Evolutionary conservation across 2,329 filamentous ascomycete genomes (phyloP).

Genomic region (Ceratocystiopsis minuta): DNA sequence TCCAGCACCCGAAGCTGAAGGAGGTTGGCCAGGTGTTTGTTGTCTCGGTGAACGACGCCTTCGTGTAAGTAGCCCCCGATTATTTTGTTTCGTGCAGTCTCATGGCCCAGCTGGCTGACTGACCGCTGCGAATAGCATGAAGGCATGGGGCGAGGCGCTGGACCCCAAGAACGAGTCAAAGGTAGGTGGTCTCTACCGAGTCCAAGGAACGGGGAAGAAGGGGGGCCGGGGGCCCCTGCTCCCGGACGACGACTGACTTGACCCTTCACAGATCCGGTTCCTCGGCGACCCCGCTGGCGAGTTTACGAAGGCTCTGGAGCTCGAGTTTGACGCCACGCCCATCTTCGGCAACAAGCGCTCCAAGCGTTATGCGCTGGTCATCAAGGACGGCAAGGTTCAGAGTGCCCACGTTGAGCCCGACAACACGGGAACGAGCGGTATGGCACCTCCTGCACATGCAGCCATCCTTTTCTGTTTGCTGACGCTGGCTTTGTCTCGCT

Average conservation of each 20-base stretch:
- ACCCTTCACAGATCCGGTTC: constrained; percentile 54
- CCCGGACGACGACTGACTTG: no score
- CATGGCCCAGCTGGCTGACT: not conserved
- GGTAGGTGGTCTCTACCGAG: constrained; percentile 30
- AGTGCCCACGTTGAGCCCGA: constrained; percentile 72
- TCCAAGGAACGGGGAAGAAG: no score
- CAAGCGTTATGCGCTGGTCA: constrained; percentile 73
- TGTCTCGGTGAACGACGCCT: constrained; percentile 82
- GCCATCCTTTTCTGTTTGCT: no score
- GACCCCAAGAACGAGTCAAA: constrained; percentile 59
- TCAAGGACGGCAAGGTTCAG: constrained; percentile 74
- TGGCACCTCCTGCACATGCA: not conserved
- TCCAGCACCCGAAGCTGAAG: constrained; percentile 61
- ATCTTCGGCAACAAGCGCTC: constrained; percentile 70
- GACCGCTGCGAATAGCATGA: constrained; percentile 42
- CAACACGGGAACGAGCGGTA: constrained; percentile 53
- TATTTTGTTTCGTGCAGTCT: no score
- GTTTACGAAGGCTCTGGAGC: constrained; percentile 70
- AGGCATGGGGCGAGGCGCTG: constrained; percentile 66
- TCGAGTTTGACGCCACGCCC: constrained; percentile 60
- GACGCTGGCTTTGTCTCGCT: no score
- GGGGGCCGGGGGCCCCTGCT: no score
- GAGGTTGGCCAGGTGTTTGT: constrained; percentile 74
- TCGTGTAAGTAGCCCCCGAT: constrained; percentile 47
- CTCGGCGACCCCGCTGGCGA: constrained; percentile 61